Evolutionary conservation across 2,329 filamentous ascomycete genomes (phyloP), one percentile per base, ranked within the genome.

Genomic region (Trichoderma citrinoviride): DNA sequence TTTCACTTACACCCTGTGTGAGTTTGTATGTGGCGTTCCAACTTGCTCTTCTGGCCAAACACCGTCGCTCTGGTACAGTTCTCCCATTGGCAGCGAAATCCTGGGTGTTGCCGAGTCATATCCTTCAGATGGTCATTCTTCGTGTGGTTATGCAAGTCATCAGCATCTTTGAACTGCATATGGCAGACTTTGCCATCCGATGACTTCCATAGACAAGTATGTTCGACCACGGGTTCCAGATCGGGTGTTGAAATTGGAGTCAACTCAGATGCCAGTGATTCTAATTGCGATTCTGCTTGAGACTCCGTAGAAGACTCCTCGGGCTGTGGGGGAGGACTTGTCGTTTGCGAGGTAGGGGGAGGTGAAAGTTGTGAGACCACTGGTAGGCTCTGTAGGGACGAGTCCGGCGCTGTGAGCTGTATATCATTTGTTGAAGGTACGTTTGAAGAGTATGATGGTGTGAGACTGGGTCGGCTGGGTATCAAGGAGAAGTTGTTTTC

Each of bases 11-110:
- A 85, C 58, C 85, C 85, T 17, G 87, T 89, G 71, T 90, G 87
- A 2, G 83, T 86, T 69, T 88, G 85, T 74, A 89, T 81, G 70
- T 90, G 87, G 50, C 87, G 79, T 68, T 88, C 86, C 19, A 89
- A 78, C 71, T 90, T 89, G 72, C 85, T 86, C 70, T 84, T 80
- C 70, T 87, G 85, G 2, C 79, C 80, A 67, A 88, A 88, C 17
- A 82, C 80, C 5, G 78, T 78, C 41, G 81, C 76, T 41, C 86
- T 82, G 40, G 77, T 77, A 73, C 87, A 90, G 47, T 78, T 80
- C 15, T 79, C 74, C 87, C 87, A 89, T 46, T 76, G 77, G 70
- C 85, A 87, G n/a, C 76, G 72, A 65, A 83, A 86, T 2, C 83
- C 83, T 15, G 76, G 73, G 3, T 73, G 71, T 3, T 75, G 75